These are phyloP conservation scores for Golovinomyces cichoracearum DNA, from an alignment of 2,329 filamentous ascomycete species.

Conservation along the genomic window DNA sequence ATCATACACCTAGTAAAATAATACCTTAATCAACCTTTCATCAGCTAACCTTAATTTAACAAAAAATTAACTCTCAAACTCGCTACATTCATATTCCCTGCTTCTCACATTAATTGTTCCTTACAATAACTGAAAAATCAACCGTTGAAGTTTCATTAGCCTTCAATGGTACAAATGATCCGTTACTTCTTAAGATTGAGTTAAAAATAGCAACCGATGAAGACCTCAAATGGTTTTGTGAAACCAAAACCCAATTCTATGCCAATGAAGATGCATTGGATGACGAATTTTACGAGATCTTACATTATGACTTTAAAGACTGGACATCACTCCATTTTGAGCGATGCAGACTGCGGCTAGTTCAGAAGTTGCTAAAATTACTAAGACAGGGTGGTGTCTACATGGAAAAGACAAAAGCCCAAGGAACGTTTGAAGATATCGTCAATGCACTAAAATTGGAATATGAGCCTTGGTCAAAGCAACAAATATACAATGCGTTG, in stretches of 20 bases:
- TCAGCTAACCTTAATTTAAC: too few species aligned
- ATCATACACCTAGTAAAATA: too few species aligned
- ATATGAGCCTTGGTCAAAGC: not conserved
- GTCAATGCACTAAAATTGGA: not conserved
- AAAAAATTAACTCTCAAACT: too few species aligned
- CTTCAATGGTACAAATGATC: not conserved
- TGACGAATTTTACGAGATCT: not conserved
- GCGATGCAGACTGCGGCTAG: not conserved
- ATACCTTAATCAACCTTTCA: too few species aligned
- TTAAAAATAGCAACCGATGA: not conserved
- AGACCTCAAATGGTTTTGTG: not conserved
- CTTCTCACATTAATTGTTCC: too few species aligned
- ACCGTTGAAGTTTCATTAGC: too few species aligned
- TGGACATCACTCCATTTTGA: not conserved
- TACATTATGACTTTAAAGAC: not conserved
- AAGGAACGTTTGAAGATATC: not conserved
- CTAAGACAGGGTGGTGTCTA: not conserved
- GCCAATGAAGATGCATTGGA: not conserved
- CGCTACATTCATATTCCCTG: too few species aligned
- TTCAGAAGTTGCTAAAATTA: not conserved
- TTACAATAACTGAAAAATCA: too few species aligned
- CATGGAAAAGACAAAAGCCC: not conserved
- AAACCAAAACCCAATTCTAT: not conserved
- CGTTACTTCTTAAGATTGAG: not conserved
- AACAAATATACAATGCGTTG: not conserved